phyloP scores from a whole-genome alignment of 345 rosid genomes.

The Moricandia moricandioides region DNA sequence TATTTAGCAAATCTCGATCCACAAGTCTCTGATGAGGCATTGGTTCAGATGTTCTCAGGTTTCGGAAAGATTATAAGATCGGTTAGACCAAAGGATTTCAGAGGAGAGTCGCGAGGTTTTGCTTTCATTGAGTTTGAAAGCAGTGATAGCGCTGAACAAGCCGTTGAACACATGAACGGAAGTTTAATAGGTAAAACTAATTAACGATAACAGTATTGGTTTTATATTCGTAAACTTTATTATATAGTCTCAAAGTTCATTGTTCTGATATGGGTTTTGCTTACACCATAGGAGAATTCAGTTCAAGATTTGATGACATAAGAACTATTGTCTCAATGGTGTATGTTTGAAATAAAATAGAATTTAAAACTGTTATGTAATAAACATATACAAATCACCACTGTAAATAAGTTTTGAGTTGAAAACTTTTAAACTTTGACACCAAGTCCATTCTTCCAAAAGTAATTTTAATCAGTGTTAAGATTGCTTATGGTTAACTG shows the following conservation, averaged over 20 bases:
- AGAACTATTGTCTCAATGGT: background rate
- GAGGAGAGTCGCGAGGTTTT: conserved; percentile 28
- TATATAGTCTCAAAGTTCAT: background rate
- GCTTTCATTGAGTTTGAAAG: conserved; percentile 32
- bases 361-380: background rate
- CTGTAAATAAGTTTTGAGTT: background rate
- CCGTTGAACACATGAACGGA: conserved; percentile 14
- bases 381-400: background rate
- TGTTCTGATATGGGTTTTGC: background rate
- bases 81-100: conserved; percentile 26
- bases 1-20: conserved; percentile 24
- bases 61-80: conserved; percentile 13
- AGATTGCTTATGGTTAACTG: background rate
- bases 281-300: background rate
- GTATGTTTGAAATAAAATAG: background rate
- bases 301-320: background rate
- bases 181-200: conserved; percentile 10
- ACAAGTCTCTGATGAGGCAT: conserved; percentile 16
- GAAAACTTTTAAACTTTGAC: background rate
- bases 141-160: conserved; percentile 9
- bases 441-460: background rate
- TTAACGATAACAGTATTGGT: background rate
- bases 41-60: conserved; percentile 18
- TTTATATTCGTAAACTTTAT: background rate
- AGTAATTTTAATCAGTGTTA: background rate